phyloP scores from a whole-genome alignment of 805 yeast genomes.

The Starmerella roubikii region DNA sequence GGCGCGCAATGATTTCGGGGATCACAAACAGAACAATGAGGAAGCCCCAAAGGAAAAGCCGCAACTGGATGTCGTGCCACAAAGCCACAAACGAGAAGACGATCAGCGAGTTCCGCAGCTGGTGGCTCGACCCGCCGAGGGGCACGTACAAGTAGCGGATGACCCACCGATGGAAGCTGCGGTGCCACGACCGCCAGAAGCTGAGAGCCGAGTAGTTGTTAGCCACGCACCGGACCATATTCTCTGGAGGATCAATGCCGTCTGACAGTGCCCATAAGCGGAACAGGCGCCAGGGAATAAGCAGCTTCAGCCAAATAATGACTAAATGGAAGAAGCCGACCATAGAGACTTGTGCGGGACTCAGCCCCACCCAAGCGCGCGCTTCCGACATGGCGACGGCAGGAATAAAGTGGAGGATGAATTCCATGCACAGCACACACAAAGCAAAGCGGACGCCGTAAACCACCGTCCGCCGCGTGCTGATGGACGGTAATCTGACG shows the following conservation, averaged over 20 bases:
- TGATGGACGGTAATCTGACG: constrained; percentile 47
- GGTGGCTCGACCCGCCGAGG: constrained; percentile 63
- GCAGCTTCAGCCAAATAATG: constrained; percentile 80
- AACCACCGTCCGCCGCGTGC: constrained; percentile 35
- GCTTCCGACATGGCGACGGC: constrained; percentile 88
- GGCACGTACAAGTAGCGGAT: constrained; percentile 82
- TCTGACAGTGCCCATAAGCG: constrained; percentile 88
- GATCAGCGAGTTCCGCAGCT: constrained; percentile 63
- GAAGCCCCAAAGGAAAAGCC: constrained; percentile 92
- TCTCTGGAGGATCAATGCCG: constrained; percentile 91
- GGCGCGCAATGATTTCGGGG: constrained; percentile 66
- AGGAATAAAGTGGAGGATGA: constrained; percentile 71
- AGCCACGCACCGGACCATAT: constrained; percentile 92
- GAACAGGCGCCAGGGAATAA: constrained; percentile 93
- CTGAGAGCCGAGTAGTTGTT: constrained; percentile 84
- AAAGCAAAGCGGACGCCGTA: constrained; percentile 58
- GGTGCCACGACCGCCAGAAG: constrained; percentile 99
- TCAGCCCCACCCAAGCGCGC: constrained; percentile 76
- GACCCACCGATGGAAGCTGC: constrained; percentile 84
- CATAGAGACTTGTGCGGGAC: constrained; percentile 92
- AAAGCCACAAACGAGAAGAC: constrained; percentile 92
- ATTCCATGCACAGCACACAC: constrained; percentile 79
- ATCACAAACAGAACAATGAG: constrained; percentile 68
- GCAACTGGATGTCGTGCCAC: constrained; percentile 95
- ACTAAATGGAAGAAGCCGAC: constrained; percentile 81